Base-by-base conservation (phyloP, 129 eudicot genomes). In the Pittosporum tobira region DNA sequence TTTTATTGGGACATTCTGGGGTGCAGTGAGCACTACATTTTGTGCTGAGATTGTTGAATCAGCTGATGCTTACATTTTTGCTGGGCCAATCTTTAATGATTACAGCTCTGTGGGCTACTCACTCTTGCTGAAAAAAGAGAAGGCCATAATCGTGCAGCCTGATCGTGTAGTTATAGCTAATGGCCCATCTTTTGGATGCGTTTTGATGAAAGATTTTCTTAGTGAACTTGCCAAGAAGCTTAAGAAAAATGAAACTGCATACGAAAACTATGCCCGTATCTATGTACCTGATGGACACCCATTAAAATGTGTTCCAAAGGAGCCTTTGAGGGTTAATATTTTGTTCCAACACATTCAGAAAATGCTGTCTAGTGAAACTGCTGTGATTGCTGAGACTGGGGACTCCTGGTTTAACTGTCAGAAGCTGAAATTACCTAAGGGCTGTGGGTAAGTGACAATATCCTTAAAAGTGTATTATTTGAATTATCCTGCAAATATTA, bases 321-420 rank as follows among this genome's bases (percentile, higher is more conserved):
- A 77, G 49, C 71, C 88, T 3, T 57, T 82, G 68, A 58, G 84
- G 52, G 84, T 82, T 4, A 82, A 77, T 62, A 52, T 82, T 45
- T 14, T 82, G 56, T 82, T 74, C 49, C 81, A 74, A 51, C 88
- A 82, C 25, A 69, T 77, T 40, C 88, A 82, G 53, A 75, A 75
- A 62, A 78, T 82, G 84, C 69, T 82, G 3, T 59, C 77, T 0
- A n/a, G 42, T 5, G 66, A 78, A 8, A 75, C 79, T 1, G 89
- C 89, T 3, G 89, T 82, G 40, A 68, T 82, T 47, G 82, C 89
- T 11, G 89, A 82, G 67, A 82, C 88, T 0, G 88, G 88, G 11
- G 88, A 82, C 24, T 82, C 88, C 0, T 82, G 88, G 84, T 82
- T 82, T 46, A 82, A 82, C 52, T 82, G 88, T 65, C 88, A 77